A percentile compares a stretch with the other conserved stretches of the same genome.
phyloP scores from a whole-genome alignment of 2,329 filamentous ascomycete species.

The Clonostachys byssicola region DNA sequence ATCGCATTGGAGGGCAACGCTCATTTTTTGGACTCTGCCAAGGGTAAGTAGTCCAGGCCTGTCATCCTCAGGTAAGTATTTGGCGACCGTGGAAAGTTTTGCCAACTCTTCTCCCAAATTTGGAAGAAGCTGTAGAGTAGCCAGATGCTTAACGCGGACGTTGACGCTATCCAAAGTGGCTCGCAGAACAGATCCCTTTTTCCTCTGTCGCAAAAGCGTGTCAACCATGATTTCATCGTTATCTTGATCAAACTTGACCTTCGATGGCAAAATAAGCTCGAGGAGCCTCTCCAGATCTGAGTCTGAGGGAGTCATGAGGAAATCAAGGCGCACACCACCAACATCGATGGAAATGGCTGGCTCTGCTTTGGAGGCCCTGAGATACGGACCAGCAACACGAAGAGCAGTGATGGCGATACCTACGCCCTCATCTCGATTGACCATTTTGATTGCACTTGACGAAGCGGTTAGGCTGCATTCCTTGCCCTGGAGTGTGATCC shows the following conservation, averaged over 20 bases:
- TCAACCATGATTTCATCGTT: conserved; percentile 95
- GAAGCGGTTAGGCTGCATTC: conserved; percentile 71
- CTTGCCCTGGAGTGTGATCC: conserved; percentile 72
- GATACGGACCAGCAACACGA: conserved; percentile 68
- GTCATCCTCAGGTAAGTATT: conserved; percentile 95
- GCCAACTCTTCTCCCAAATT: conserved; percentile 74
- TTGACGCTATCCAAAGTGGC: conserved; percentile 62
- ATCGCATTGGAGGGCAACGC: conserved; percentile 59
- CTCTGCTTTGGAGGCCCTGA: conserved; percentile 44
- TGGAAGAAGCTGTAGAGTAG: conserved; percentile 64
- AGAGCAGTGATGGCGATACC: conserved; percentile 72
- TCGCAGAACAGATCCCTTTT: conserved; percentile 80
- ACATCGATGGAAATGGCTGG: conserved; percentile 62
- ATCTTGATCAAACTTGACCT: conserved; percentile 77
- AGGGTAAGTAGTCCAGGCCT: conserved; percentile 82
- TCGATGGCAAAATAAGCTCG: conserved; percentile 85
- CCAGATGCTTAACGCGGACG: conserved; percentile 56
- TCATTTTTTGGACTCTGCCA: conserved; percentile 58
- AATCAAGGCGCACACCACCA: conserved; percentile 66
- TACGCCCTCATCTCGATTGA: conserved; percentile 69
- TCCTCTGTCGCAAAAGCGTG: conserved; percentile 78
- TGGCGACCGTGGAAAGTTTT: conserved; percentile 81
- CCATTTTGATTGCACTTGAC: conserved; percentile 77
- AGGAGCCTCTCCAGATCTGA: conserved; percentile 78
- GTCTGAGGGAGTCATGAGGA: conserved; percentile 68